Base-by-base conservation (phyloP, 2,329 filamentous ascomycete species). In the Exserohilum rostratum region DNA sequence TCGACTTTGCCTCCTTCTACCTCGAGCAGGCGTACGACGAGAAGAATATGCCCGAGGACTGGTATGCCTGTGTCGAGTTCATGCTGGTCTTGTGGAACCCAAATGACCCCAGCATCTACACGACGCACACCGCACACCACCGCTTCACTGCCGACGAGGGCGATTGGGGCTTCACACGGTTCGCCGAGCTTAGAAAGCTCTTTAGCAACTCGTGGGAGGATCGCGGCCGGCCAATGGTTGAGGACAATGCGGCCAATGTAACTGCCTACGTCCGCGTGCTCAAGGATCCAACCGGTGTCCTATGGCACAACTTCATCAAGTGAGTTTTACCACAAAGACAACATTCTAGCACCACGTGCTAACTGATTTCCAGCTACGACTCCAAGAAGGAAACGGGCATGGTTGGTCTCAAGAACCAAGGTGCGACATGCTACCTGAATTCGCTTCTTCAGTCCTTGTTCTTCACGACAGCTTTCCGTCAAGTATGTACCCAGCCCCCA, bases 301-400 rank as follows among this genome's bases (percentile, higher is more conserved):
- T 96, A 54, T 96, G 91, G 91, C 91, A 96, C 78, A 95, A 91
- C 77, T 93, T 96, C 75, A 83, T 87, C 72, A 93, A 93, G 78
- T 80, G 66, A 47, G 77, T 50, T 5, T 37, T 13, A 9, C 13
- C 20, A 48, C 20, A 43, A 29, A 18, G 5, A 25, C 4, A 20
- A n/a, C 10, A 13, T 22, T 13, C 37, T 49, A 10, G 46, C 17
- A 15, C 18, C 7, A 10, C 5, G n/a, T 27, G 0, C 53, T 55
- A 25, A 55, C 48, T 22, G 6, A 22, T 2, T 25, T 13, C 17
- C 39, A 77, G 58, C 78, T 99, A 99, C 74, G 93, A 99, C 73
- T 98, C 95, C n/a, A 99, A 98, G 79, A 96, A 95, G 74, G 93
- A 97, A 78, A 99, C 95, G 0, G 95, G 95, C 53, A 98, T 93